Evolutionary conservation across 768 basidiomycete species (phyloP), one percentile per base, ranked within the genome.

Genomic region (Lactarius vividus): DNA sequence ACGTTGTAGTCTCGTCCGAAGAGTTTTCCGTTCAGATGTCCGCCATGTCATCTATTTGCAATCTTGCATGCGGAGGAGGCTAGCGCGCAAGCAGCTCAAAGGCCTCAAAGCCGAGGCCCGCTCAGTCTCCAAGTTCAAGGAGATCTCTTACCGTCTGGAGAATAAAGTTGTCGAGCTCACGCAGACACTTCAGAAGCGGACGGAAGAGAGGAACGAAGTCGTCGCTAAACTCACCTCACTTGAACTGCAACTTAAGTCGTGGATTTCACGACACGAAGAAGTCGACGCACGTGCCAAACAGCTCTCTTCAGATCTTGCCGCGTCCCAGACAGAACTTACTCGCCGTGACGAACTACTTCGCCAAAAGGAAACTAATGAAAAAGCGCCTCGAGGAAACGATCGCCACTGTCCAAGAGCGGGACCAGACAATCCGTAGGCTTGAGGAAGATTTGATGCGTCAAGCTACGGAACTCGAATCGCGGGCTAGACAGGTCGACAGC

Each of bases 91-190:
- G 70, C 87, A 98, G 74, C 85, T 99, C 69, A 91, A 89, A 72
- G 80, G 79, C 11, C 85, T 99, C 69, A 89, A 84, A 73, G 85
- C 88, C 9, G 97, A 99, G 77, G 97, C 97, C 7, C 93, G 95
- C 59, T 98, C 97, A 1, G 96, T 96, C 33, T 91, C 92, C 71
- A 97, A 95, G 75, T 98, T 96, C 86, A 98, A 97, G 79, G 95
- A 97, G 78, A 97, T 96, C 70, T 98, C 96, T 0, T 98, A 98
- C 74, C 88, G 86, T 71, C 83, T 99, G 63, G 97, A 99, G 80
- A 99, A 98, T 83, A 99, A 98, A 79, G 97, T 99, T 53, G 94
- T 99, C 65, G 96, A 98, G 75, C 89, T 99, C 68, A 98, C 97
- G 0, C 97, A 99, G 75, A 87, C 80, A 18, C 84, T 99, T 15